Evolutionary conservation across 2,329 filamentous ascomycete species (phyloP).

Genomic region (Alternaria angustiovoidea): DNA sequence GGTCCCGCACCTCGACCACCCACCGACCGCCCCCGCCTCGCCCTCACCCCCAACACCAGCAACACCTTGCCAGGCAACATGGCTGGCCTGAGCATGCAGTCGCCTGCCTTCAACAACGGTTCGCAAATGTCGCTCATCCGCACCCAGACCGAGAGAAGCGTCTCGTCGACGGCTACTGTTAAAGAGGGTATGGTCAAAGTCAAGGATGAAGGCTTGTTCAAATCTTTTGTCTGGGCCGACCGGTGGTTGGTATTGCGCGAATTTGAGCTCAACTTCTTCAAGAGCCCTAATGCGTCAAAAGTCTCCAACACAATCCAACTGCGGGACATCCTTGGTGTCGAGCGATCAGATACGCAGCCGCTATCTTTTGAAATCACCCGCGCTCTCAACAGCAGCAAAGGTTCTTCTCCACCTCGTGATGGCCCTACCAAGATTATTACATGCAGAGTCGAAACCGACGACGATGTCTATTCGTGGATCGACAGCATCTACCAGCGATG

Average conservation of each 20-base stretch:
- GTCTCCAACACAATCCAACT: constrained; percentile 85
- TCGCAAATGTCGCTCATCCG: constrained; percentile 52
- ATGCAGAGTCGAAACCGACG: constrained; percentile 92
- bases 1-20: constrained; percentile 93
- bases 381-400: constrained; percentile 63
- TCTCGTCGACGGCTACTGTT: constrained; percentile 49
- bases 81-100: constrained; percentile 76
- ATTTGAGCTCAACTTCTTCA: constrained; percentile 92
- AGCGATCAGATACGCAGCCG: constrained; percentile 87
- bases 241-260: constrained; percentile 92
- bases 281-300: constrained; percentile 82
- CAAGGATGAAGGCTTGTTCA: constrained; percentile 90
- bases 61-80: constrained; percentile 77
- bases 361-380: constrained; percentile 95
- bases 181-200: constrained; percentile 79
- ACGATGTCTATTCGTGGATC: constrained; percentile 98
- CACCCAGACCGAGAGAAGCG: constrained; percentile 53
- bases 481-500: constrained; percentile 97
- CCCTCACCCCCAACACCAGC: constrained; percentile 75
- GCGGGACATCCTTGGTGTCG: constrained; percentile 87
- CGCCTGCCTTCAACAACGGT: constrained; percentile 58
- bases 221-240: constrained; percentile 84
- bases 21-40: constrained; percentile 80
- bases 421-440: constrained; percentile 83
- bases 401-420: constrained; percentile 78